These are phyloP conservation scores for Chrysanthemum seticuspe DNA, from an alignment of 129 eudicot species.

Conservation along the genomic window DNA sequence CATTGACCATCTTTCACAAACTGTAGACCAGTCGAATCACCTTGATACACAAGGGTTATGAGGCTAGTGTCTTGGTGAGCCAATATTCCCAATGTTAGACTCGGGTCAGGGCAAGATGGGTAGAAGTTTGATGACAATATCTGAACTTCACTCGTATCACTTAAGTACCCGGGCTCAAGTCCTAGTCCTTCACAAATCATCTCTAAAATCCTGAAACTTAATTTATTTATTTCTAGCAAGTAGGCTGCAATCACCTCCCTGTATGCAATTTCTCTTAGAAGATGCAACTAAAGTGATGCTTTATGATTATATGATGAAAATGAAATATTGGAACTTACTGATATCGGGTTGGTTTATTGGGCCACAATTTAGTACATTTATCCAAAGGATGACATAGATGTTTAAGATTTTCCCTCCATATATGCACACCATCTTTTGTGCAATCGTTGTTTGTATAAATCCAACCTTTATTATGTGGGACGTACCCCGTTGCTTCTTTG, in stretches of 20 bases:
- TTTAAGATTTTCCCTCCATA: slow-evolving; percentile 72
- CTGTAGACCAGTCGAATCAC: slow-evolving; percentile 48
- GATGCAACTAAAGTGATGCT: background rate
- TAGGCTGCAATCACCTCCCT: slow-evolving; percentile 47
- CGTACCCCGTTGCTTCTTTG: slow-evolving; percentile 11
- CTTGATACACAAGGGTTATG: slow-evolving; percentile 42
- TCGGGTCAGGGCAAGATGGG: slow-evolving; percentile 76
- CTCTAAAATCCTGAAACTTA: slow-evolving; percentile 29
- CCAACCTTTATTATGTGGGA: slow-evolving; percentile 20
- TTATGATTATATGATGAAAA: background rate
- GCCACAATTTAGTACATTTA: slow-evolving; percentile 50
- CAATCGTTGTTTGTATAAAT: background rate
- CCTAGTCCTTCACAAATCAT: slow-evolving; percentile 40
- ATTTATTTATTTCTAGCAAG: slow-evolving; percentile 30
- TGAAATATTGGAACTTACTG: slow-evolving; percentile 28
- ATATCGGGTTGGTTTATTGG: slow-evolving; percentile 49
- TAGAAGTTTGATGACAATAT: slow-evolving; percentile 31
- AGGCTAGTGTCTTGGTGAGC: slow-evolving; percentile 52
- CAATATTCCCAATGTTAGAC: slow-evolving; percentile 46
- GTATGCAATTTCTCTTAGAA: slow-evolving; percentile 18
- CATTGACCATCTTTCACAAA: slow-evolving; percentile 49
- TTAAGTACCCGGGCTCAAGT: slow-evolving; percentile 35
- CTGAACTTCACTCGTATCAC: slow-evolving; percentile 18
- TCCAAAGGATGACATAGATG: slow-evolving; percentile 65
- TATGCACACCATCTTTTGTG: slow-evolving; percentile 47